phyloP scores from a whole-genome alignment of 2,329 filamentous ascomycete species.

The Botrytis medusae region DNA sequence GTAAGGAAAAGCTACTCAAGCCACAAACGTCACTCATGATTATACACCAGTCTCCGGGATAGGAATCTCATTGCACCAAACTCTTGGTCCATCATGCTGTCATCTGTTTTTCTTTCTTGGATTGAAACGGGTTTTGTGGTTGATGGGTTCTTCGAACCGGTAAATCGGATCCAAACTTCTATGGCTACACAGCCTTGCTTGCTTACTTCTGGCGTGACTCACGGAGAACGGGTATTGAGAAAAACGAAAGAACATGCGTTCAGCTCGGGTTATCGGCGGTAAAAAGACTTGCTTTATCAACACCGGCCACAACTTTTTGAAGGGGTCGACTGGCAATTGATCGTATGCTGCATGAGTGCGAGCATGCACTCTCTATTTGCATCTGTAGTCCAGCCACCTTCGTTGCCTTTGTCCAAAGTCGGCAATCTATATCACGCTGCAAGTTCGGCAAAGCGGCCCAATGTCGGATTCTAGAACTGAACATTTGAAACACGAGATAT shows the following conservation, averaged over 20 bases:
- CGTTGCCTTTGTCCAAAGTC: background rate
- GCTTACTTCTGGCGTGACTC: constrained; percentile 1
- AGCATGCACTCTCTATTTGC: background rate
- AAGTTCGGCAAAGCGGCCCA: constrained; percentile 1
- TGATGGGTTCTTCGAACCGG: background rate
- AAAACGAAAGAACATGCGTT: background rate
- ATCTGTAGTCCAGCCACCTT: background rate
- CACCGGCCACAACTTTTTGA: background rate
- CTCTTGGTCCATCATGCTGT: background rate
- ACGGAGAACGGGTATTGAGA: background rate
- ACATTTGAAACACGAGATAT: background rate
- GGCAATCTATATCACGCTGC: background rate
- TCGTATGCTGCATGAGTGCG: background rate
- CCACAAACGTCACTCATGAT: constrained; percentile 8
- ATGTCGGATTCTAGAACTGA: background rate
- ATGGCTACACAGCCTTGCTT: background rate
- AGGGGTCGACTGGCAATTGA: background rate
- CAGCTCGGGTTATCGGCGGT: background rate
- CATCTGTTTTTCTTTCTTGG: background rate
- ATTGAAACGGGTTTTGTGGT: background rate
- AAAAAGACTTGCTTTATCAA: background rate
- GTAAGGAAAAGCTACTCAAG: background rate
- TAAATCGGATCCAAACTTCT: background rate
- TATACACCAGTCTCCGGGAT: background rate
- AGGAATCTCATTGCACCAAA: background rate